Evolutionary conservation across 2,329 filamentous ascomycete species (phyloP).

Genomic region (Penicillium sp.): DNA sequence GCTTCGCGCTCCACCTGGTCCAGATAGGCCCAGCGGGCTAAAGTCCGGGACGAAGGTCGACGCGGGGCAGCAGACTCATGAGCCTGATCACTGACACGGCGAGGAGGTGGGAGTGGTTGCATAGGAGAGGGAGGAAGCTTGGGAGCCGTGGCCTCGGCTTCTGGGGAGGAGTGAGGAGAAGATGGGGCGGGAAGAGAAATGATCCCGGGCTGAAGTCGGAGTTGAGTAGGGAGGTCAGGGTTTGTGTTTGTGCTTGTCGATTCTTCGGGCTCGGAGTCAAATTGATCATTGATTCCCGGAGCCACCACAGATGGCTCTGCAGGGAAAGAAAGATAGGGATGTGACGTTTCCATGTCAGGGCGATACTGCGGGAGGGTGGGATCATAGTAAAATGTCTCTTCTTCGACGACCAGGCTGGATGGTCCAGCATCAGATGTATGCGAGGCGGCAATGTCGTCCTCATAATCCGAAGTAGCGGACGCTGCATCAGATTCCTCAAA

Average conservation of each 20-base stretch:
- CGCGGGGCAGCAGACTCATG: conserved; percentile 18
- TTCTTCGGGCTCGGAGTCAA: conserved; percentile 4
- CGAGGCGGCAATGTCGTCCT: conserved; percentile 1
- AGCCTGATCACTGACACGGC: conserved; percentile 14
- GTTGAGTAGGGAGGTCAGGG: conserved; percentile 30
- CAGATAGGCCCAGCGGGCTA: conserved; percentile 52
- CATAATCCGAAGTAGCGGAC: conserved; percentile 21
- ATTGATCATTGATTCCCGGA: not conserved
- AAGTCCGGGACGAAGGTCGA: conserved; percentile 34
- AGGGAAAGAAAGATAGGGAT: conserved; percentile 24
- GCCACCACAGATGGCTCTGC: conserved; percentile 8
- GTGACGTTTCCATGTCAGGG: conserved; percentile 37
- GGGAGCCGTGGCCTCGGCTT: conserved; percentile 36
- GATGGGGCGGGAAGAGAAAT: conserved; percentile 35
- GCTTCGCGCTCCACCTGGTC: conserved; percentile 69
- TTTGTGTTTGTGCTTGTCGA: conserved; percentile 19
- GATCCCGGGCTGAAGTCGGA: conserved; percentile 41
- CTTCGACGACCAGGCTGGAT: not conserved
- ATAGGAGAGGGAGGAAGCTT: conserved; percentile 37
- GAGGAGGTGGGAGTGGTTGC: conserved; percentile 32
- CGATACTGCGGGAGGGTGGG: conserved; percentile 50
- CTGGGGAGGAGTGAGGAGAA: conserved; percentile 31
- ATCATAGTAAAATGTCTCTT: conserved; percentile 29
- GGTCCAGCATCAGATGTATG: conserved; percentile 3
- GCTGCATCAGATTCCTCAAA: conserved; percentile 17